phyloP scores from a whole-genome alignment of 345 rosid genomes.

The Turritis glabra region DNA sequence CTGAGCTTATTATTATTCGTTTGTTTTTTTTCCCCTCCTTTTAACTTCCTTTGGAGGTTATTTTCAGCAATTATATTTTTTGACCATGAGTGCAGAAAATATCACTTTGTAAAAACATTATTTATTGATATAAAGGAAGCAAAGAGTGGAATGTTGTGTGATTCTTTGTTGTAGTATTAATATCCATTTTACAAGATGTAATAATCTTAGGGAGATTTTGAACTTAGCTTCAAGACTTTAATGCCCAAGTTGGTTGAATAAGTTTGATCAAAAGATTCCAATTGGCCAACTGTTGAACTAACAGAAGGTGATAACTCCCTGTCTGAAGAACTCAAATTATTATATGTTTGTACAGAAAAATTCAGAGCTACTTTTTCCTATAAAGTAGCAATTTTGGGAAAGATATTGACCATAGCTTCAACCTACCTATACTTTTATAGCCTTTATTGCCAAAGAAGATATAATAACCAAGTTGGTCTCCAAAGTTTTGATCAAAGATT shows the following conservation, averaged over 20 bases:
- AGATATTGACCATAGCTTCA: conserved; percentile 27
- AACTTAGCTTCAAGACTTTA: neutral
- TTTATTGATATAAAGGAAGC: conserved; percentile 45
- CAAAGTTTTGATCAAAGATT: conserved; percentile 24
- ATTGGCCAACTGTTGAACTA: conserved; percentile 28
- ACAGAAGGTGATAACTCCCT: conserved; percentile 33
- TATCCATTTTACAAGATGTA: neutral
- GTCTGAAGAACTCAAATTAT: conserved; percentile 29
- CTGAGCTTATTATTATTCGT: conserved; percentile 45
- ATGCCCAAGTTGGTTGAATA: conserved; percentile 19
- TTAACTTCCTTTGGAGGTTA: conserved; percentile 28
- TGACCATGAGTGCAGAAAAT: conserved; percentile 45
- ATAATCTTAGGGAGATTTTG: neutral
- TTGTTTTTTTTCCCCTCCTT: conserved; percentile 1
- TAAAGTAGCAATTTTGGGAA: conserved; percentile 27
- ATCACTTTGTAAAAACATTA: conserved; percentile 51
- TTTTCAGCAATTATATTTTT: conserved; percentile 33
- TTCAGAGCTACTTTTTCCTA: conserved; percentile 18
- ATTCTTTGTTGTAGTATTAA: neutral
- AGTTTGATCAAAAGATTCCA: conserved; percentile 28
- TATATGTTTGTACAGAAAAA: conserved; percentile 15
- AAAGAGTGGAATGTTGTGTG: conserved; percentile 39
- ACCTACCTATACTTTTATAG: conserved; percentile 25
- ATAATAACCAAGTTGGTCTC: conserved; percentile 28
- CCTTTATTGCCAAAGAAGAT: conserved; percentile 28